Evolutionary conservation across 177 flowering plant species (phyloP), one percentile per base, ranked within the genome.

Genomic region (Telopea speciosissima): DNA sequence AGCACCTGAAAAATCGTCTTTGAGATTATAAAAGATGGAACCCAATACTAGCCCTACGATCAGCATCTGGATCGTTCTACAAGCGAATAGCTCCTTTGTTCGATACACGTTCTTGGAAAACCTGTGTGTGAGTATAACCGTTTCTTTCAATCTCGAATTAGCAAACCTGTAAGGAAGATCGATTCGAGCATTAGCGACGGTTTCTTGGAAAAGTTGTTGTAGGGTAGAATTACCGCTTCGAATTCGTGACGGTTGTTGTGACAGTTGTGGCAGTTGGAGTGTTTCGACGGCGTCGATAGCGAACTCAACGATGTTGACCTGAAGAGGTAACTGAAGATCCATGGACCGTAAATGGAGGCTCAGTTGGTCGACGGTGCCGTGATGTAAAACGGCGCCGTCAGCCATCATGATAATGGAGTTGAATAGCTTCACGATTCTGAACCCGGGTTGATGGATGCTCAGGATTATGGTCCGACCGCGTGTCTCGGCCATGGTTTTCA

Each of bases 371-470:
- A 82, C 81, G 3, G 92, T 75, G 25, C 99, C 99, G 16, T 89
- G 92, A 69, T 94, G 91, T 73, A 92, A 49, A 36, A 88, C 97
- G 0, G 88, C 75, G 25, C 99, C 99, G 54, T 88, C 76, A 13
- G 97, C 92, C 75, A 94, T 44, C 42, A 94, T 65, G 3, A 94
- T 86, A 26, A 87, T 69, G 0, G 95, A 88, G 42, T 84, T 87
- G 73, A 94, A 87, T 62, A 85, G 73, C 87, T 94, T 90, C 24
- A 92, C 88, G 58, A 94, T 94, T 11, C 92, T 80, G 69, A 88
- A 94, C 17, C 99, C 92, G 0, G 97, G 99, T 54, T 94, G 99
- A 71, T 94, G 99, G 31, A 94, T 90, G 73, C 89, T 94, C 2
- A 94, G 82, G 33, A 94, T 82, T 21, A 92, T 74, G 52, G 99